Percentiles rank a stretch among this genome's conserved stretches.
Evolutionary conservation across 78 protist species (phyloP).

Genomic region (Salpingoeca rosetta): DNA sequence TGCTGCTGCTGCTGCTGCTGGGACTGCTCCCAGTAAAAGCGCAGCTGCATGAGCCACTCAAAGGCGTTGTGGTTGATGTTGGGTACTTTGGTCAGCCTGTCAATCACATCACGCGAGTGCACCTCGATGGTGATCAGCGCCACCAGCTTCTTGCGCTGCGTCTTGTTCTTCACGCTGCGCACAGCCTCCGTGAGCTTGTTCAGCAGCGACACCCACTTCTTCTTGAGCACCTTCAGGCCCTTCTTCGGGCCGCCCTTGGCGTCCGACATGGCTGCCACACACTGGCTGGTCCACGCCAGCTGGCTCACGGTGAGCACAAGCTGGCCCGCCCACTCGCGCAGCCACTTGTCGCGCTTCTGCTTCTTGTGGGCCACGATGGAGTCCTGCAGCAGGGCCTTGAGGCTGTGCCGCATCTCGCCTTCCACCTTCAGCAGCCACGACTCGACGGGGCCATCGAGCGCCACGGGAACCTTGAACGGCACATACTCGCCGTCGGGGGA

Average conservation of each 20-base stretch:
- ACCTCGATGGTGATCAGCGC: constrained; percentile 81
- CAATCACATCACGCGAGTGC: constrained; percentile 75
- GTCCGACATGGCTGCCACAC: not conserved
- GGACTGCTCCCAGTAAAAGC: constrained; percentile 54
- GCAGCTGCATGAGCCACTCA: constrained; percentile 70
- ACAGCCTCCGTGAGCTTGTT: constrained; percentile 40
- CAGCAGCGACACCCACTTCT: constrained; percentile 42
- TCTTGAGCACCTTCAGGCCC: constrained; percentile 20
- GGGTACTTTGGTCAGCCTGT: constrained; percentile 13
- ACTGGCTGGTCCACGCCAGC: constrained; percentile 61
- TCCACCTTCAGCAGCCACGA: constrained; percentile 70
- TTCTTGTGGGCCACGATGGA: not conserved
- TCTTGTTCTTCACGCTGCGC: constrained; percentile 18
- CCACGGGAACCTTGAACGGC: constrained; percentile 5
- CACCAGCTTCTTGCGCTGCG: constrained; percentile 50
- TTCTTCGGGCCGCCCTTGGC: constrained; percentile 21
- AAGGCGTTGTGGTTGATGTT: constrained; percentile 28
- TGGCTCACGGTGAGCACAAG: constrained; percentile 52
- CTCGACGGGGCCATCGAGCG: constrained; percentile 69
- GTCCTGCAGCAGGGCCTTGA: constrained; percentile 4
- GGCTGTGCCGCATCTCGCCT: constrained; percentile 27
- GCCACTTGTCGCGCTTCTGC: constrained; percentile 47
- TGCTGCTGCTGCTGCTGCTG: too few relatives aligned
- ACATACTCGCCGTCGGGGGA: constrained; percentile 54
- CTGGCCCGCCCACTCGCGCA: constrained; percentile 56